These are phyloP conservation scores for Penicillium sp. DNA, from an alignment of 2,329 filamentous ascomycete species.

Conservation along the genomic window DNA sequence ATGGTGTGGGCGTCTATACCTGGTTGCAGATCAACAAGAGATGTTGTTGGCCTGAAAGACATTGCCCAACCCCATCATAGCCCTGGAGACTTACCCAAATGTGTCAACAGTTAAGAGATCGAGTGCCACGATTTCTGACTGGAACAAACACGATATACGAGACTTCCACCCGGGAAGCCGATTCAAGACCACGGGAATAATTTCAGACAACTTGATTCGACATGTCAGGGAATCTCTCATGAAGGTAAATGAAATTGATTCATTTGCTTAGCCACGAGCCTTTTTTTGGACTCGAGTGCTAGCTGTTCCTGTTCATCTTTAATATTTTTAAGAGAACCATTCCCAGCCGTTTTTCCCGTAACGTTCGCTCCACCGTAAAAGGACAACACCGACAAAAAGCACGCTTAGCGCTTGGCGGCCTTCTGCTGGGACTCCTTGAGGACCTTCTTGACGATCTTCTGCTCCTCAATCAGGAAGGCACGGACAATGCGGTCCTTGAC, in stretches of 20 bases:
- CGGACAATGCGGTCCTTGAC: constrained; percentile 97
- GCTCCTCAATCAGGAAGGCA: constrained; percentile 99
- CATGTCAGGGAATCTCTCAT: constrained; percentile 25
- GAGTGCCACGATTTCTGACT: neutral
- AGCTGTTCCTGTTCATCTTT: constrained; percentile 37
- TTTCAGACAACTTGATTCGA: constrained; percentile 14
- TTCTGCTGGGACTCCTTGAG: constrained; percentile 93
- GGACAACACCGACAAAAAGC: constrained; percentile 36
- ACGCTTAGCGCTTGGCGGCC: constrained; percentile 46
- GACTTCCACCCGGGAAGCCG: neutral
- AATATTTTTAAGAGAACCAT: constrained; percentile 34
- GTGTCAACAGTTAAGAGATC: neutral
- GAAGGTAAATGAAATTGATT: constrained; percentile 32
- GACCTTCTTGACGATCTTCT: constrained; percentile 99
- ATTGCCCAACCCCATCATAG: neutral
- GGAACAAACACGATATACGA: neutral
- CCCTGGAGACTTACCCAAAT: neutral
- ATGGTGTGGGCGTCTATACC: neutral
- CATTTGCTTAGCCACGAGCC: constrained; percentile 35
- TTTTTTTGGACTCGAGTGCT: constrained; percentile 27
- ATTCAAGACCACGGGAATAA: neutral
- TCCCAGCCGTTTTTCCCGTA: constrained; percentile 37
- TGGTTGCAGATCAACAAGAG: neutral
- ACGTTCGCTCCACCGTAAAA: constrained; percentile 36
- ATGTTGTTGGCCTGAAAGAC: neutral